Evolutionary conservation across 78 protist species (phyloP), one percentile per base, ranked within the genome.

Genomic region (Dictyostelium firmibasis): DNA sequence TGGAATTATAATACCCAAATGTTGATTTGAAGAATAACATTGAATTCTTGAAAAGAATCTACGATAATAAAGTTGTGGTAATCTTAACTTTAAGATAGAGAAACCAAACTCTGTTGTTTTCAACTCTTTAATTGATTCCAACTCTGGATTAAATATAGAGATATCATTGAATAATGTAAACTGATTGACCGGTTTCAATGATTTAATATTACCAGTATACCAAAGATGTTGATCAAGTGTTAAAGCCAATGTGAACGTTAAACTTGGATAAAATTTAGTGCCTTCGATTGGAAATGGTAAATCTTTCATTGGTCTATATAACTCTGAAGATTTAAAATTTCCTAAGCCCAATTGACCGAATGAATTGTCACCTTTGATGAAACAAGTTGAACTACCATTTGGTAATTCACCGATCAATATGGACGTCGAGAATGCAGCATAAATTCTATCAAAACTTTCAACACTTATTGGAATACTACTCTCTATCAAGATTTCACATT

Each of bases 341-440:
- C 82, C 85, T 3, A 43, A 27, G 8, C 93, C 93, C 14, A 88
- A 70, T 31, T 88, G 93, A 3, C 93, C 93, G 79, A 88, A 88
- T 31, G 44, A n/a, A 67, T 88, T 88, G 47, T 57, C 70, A 29
- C 93, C 93, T 3, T 62, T 76, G 13, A 67, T 62, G 31, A 77
- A 88, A 25, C 31, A 8, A 25, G 13, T 4, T 10, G 33, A 11
- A 67, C 33, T 67, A 25, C 35, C 75, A 67, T 25, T 10, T 25
- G 75, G 20, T 27, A 10, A 27, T 11, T 67, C 35, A 67, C 31
- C 74, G 10, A 67, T 27, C 13, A 67, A 27, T 27, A 67, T 67
- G 0, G 75, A 67, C 0, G 75, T 67, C 9, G 33, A 25, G 9
- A 67, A 67, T 3, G 20, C 35, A 67, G 35, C 33, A 29, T 9